These are phyloP conservation scores for Artemisia argyi DNA, from an alignment of 129 eudicot genomes.

Conservation along the genomic window DNA sequence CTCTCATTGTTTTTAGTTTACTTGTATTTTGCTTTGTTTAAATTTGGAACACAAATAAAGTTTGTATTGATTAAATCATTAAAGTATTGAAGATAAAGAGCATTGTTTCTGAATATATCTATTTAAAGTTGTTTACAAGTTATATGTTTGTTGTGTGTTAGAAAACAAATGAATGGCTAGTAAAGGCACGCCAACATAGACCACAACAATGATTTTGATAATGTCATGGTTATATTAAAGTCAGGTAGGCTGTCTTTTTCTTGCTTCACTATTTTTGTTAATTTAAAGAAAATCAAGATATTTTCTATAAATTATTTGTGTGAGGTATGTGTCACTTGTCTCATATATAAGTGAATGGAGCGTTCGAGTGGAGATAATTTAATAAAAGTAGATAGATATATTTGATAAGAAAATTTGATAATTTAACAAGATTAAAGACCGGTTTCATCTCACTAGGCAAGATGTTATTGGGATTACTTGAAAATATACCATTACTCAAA, in stretches of 20 bases:
- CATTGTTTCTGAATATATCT: background rate
- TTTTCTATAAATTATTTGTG: no score
- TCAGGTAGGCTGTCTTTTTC: slow-evolving; percentile 13
- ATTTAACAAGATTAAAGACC: no score
- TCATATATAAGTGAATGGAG: no score
- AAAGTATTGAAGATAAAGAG: no score
- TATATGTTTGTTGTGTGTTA: no score
- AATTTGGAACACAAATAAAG: background rate
- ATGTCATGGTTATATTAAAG: background rate
- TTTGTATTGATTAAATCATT: background rate
- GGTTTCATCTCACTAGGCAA: no score
- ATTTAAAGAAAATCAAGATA: background rate
- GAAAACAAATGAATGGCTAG: background rate
- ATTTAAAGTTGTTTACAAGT: background rate
- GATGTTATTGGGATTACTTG: no score
- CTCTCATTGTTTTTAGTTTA: background rate
- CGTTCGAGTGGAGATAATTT: no score
- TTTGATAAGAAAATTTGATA: no score
- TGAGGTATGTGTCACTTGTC: no score
- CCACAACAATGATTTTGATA: slow-evolving; percentile 8
- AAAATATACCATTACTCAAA: no score
- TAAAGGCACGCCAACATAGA: slow-evolving; percentile 14
- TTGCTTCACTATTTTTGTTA: background rate
- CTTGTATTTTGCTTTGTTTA: background rate
- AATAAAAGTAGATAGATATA: no score